Conservation (phyloP, 192 early-diverging fungal genomes). For the Linnemannia zychae region DNA sequence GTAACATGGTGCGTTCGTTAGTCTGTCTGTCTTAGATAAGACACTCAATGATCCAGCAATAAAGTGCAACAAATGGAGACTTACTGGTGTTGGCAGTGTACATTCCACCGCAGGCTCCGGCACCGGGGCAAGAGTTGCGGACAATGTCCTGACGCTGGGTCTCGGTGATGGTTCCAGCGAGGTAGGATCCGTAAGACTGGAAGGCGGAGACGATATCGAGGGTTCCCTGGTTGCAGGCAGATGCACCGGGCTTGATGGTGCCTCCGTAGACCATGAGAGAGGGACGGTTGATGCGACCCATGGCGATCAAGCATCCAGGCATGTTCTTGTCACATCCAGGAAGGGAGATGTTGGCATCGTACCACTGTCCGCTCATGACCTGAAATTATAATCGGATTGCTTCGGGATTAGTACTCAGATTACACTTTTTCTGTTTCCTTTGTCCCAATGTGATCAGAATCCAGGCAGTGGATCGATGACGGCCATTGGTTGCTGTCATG, state of each 20-base stretch:
- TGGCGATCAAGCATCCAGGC: constrained; percentile 97
- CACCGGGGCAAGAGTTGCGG: constrained; percentile 83
- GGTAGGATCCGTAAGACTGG: constrained; percentile 94
- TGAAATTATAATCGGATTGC: neutral
- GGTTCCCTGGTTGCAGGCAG: constrained; percentile 72
- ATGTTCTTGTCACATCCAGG: constrained; percentile 98
- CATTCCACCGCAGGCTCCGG: constrained; percentile 99
- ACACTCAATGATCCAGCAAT: neutral
- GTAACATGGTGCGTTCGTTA: neutral
- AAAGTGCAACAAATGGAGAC: constrained; percentile 15
- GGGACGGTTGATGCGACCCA: constrained; percentile 96
- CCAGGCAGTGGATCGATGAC: neutral
- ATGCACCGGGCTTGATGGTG: constrained; percentile 87
- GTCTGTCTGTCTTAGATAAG: neutral
- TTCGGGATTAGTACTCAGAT: neutral
- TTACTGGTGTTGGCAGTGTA: constrained; percentile 97
- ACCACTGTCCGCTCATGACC: constrained; percentile 98
- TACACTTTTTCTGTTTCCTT: no score
- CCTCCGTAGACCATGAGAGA: constrained; percentile 99
- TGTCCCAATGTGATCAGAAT: neutral
- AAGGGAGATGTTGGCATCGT: constrained; percentile 98
- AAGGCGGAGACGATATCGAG: constrained; percentile 98
- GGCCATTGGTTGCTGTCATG: neutral
- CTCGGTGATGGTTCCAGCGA: constrained; percentile 92
- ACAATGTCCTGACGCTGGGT: constrained; percentile 84